Evolutionary conservation across 2,329 filamentous ascomycete species (phyloP).

Genomic region (Aspergillus sp.): DNA sequence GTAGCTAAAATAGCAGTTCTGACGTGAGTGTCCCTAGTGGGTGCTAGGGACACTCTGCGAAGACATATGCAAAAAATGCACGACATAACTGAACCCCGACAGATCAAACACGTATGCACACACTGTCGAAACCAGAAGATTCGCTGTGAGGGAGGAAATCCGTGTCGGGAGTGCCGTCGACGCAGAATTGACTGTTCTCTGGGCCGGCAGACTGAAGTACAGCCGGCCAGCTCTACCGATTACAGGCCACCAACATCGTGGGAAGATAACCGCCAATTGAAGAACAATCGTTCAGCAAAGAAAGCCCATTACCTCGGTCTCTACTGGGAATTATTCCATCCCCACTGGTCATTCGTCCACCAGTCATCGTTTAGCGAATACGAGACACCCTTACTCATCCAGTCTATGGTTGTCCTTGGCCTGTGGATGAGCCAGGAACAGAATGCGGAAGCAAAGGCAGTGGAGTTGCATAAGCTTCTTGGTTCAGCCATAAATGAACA

Average conservation of each 20-base stretch:
- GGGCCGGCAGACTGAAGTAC: no score
- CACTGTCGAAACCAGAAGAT: conserved; percentile 19
- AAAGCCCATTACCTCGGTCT: conserved; percentile 18
- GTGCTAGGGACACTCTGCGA: conserved; percentile 28
- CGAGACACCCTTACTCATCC: conserved; percentile 28
- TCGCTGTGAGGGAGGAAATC: conserved; percentile 21
- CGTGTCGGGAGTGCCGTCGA: conserved; percentile 19
- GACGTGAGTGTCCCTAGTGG: no score
- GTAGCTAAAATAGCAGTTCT: no score
- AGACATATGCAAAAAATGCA: conserved; percentile 24
- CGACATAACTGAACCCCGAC: conserved; percentile 7
- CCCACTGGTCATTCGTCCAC: conserved; percentile 31
- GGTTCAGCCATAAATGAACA: conserved; percentile 26
- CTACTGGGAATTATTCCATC: conserved; percentile 30
- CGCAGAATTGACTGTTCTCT: conserved; percentile 17
- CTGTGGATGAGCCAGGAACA: conserved; percentile 24
- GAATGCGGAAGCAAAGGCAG: conserved; percentile 20
- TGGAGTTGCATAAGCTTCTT: conserved; percentile 26
- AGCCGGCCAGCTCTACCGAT: no score
- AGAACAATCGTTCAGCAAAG: not conserved
- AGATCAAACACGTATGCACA: conserved; percentile 19
- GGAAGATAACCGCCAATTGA: no score
- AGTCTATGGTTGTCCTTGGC: conserved; percentile 30
- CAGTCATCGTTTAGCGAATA: conserved; percentile 19
- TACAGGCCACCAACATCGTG: no score